Conservation (phyloP, 2,329 filamentous ascomycete genomes). For the Fusarium sp. region DNA sequence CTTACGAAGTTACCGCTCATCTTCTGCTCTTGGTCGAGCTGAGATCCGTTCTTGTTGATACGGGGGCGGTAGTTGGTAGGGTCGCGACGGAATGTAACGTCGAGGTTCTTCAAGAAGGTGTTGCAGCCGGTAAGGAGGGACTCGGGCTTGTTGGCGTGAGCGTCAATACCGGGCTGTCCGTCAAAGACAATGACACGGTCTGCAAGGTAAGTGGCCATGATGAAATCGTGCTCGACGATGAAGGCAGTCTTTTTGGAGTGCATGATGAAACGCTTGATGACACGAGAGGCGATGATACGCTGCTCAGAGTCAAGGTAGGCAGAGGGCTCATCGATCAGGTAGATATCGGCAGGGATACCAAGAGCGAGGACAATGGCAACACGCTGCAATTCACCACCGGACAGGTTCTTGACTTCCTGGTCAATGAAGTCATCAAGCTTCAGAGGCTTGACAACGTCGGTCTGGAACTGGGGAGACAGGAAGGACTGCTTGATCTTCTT, state of each 20-base stretch:
- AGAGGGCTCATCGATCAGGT: conserved; percentile 97
- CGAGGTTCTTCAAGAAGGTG: conserved; percentile 92
- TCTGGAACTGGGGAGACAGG: conserved; percentile 97
- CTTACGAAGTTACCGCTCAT: conserved; percentile 87
- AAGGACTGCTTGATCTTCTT: conserved; percentile 99
- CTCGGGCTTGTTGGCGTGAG: conserved; percentile 90
- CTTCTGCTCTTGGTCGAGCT: conserved; percentile 99
- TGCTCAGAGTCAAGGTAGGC: conserved; percentile 99
- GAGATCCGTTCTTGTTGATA: conserved; percentile 97
- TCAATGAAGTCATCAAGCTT: conserved; percentile 99
- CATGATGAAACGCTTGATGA: conserved; percentile 99
- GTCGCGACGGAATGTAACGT: conserved; percentile 98
- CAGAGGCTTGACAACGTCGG: conserved; percentile 98
- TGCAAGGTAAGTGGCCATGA: conserved; percentile 83
- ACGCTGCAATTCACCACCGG: conserved; percentile 98
- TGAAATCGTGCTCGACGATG: conserved; percentile 99
- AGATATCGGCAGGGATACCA: conserved; percentile 95
- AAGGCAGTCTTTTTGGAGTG: conserved; percentile 99
- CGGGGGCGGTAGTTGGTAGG: conserved; percentile 95
- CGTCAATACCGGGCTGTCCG: conserved; percentile 87
- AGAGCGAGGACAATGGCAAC: conserved; percentile 98
- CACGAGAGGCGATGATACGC: conserved; percentile 94
- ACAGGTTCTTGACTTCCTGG: conserved; percentile 98
- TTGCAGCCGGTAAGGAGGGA: conserved; percentile 96
- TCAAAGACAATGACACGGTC: conserved; percentile 99